phyloP scores from a whole-genome alignment of 2,329 filamentous ascomycete species.

The Cytospora piceae region DNA sequence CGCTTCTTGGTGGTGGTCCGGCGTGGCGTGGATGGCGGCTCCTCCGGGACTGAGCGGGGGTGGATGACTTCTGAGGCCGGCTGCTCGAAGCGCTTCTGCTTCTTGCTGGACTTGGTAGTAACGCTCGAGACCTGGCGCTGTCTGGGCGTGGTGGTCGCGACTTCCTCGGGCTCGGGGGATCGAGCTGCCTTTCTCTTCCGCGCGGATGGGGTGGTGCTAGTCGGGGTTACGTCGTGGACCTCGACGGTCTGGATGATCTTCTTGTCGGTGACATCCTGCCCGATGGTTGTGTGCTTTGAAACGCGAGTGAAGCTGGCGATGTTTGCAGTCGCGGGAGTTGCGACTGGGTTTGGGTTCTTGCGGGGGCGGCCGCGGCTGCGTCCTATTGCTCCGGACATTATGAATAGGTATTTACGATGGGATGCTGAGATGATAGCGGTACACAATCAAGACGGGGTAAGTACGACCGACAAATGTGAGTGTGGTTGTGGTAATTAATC shows the following conservation, averaged over 20 bases:
- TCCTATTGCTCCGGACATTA: slow-evolving; percentile 24
- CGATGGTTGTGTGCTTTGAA: slow-evolving; percentile 45
- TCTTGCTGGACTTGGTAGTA: slow-evolving; percentile 19
- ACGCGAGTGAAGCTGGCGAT: slow-evolving; percentile 53
- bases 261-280: slow-evolving; percentile 36
- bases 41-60: slow-evolving; percentile 31
- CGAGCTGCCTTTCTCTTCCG: slow-evolving; percentile 42
- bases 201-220: slow-evolving; percentile 36
- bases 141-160: background rate
- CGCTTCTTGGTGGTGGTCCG: slow-evolving; percentile 23
- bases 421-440: background rate
- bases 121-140: slow-evolving; percentile 10
- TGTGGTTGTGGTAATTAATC: background rate
- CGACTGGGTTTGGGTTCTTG: slow-evolving; percentile 17
- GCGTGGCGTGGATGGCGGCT: slow-evolving; percentile 32
- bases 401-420: background rate
- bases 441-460: slow-evolving; percentile 1
- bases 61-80: slow-evolving; percentile 13
- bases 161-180: slow-evolving; percentile 38
- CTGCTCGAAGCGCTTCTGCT: slow-evolving; percentile 26
- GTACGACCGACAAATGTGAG: background rate
- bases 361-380: slow-evolving; percentile 26
- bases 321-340: slow-evolving; percentile 28
- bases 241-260: slow-evolving; percentile 39
- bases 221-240: slow-evolving; percentile 24